Base-by-base conservation (phyloP, 1,139 yeast species). In the Protomyces arabidopsidicola region DNA sequence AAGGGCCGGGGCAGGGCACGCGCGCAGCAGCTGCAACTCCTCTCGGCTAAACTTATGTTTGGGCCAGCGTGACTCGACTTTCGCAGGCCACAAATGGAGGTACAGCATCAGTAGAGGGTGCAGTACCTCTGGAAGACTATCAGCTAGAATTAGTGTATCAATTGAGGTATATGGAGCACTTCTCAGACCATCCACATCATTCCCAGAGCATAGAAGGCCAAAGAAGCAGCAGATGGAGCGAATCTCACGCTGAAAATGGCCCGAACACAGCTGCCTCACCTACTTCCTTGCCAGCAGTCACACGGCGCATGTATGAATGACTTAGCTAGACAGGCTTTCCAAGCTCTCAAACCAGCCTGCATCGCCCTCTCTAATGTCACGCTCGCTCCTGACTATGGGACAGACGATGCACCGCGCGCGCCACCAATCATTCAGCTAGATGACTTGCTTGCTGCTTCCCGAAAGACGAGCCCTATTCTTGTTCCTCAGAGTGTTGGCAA, bases 401-500 rank as follows among this genome's bases (percentile, higher is more conserved):
- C 16, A n/a, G 31, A 3, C 31, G 56, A 52, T 1, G 51, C 53
- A 14, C 27, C 36, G 31, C 53, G 51, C 10, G 16, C 45, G 16
- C 48, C 27, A 14, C 62, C 62, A 9, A 18, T n/a, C 34, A 42
- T 16, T 22, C 55, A 53, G 12, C 53, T 58, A 12, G 31, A 39
- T 34, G 36, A n/a, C 20, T n/a, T 58, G 42, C 18, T 27, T 1
- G 22, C 16, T 2, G 53, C 55, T 9, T 14, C 53, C 35, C 20
- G 4, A 16, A 18, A 22, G 39, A 51, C 42, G 16, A 50, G 31
- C 12, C 52, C 14, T 18, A 9, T 36, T 16, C 22, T n/a, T 14
- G 48, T 58, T 18, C 35, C 51, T 10, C 56, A 58, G 52, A 58
- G 45, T 27, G n/a, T 58, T 14, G 62, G 50, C 10, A 58, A 58